These are phyloP conservation scores for Ulmus americana DNA, from an alignment of 331 rosid genomes.

Conservation along the genomic window DNA sequence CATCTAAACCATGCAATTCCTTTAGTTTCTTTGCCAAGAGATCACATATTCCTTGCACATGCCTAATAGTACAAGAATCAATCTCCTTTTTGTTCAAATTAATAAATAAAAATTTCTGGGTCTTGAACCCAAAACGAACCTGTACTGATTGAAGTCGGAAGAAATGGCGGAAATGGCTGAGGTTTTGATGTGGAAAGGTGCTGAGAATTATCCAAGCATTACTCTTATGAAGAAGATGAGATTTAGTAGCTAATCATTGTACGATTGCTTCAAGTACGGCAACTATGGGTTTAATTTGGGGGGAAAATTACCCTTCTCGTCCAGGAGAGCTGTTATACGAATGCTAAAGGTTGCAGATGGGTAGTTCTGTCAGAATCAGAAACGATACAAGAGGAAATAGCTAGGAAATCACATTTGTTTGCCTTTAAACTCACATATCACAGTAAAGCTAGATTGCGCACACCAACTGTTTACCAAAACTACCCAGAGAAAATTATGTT, in stretches of 20 bases:
- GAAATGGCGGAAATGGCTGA: conserved; percentile 75
- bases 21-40: conserved; percentile 42
- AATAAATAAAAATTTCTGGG: no score
- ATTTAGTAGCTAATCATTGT: not conserved
- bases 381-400: conserved; percentile 17
- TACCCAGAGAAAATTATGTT: not conserved
- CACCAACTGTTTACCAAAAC: conserved; percentile 4
- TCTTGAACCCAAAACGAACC: conserved; percentile 27
- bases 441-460: not conserved
- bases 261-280: no score
- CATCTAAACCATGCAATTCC: conserved; percentile 60
- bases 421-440: not conserved
- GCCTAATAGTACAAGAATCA: no score
- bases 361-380: not conserved
- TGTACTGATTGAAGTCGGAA: conserved; percentile 72
- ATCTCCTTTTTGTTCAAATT: conserved; percentile 62
- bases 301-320: no score
- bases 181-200: conserved; percentile 48
- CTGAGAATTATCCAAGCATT: conserved; percentile 83
- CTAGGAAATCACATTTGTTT: conserved; percentile 8
- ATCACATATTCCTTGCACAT: no score
- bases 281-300: no score
- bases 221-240: conserved; percentile 62
- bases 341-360: not conserved
- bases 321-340: no score